Conservation (phyloP, 805 yeast genomes). For the Kodamaea laetipori region DNA sequence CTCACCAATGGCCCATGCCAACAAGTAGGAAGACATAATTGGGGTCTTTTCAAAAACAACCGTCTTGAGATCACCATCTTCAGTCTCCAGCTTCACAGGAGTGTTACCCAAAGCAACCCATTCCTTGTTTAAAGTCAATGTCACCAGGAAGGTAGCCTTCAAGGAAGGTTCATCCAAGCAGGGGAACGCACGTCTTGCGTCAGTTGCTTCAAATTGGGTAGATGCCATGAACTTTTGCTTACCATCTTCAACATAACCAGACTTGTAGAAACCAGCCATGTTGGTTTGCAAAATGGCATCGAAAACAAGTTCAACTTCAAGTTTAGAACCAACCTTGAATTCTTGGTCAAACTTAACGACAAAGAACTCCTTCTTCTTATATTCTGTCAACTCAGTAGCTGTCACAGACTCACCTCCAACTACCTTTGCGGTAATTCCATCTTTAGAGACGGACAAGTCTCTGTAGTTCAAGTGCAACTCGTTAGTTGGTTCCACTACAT, state of each 20-base stretch:
- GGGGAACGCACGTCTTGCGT: conserved; percentile 60
- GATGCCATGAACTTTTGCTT: conserved; percentile 43
- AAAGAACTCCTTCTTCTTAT: conserved; percentile 63
- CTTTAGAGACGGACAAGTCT: conserved; percentile 34
- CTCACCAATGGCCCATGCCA: conserved; percentile 62
- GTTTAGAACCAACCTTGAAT: conserved; percentile 21
- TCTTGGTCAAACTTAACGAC: conserved; percentile 55
- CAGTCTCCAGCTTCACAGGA: conserved; percentile 37
- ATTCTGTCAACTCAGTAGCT: conserved; percentile 28
- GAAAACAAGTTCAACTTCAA: conserved; percentile 36
- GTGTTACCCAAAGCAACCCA: conserved; percentile 51
- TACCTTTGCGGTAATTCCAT: conserved; percentile 22
- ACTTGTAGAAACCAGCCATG: conserved; percentile 59
- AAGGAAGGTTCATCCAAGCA: conserved; percentile 58
- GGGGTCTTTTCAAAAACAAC: conserved; percentile 51
- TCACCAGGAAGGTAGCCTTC: conserved; percentile 58
- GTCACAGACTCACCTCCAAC: conserved; percentile 30
- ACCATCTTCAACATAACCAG: conserved; percentile 45
- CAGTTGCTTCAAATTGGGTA: conserved; percentile 62
- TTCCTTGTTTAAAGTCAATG: conserved; percentile 31
- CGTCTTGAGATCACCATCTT: conserved; percentile 20
- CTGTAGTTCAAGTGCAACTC: conserved; percentile 52
- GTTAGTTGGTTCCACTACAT: conserved; percentile 43
- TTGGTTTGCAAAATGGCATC: conserved; percentile 51
- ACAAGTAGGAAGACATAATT: conserved; percentile 55